A percentile compares a stretch with the other conserved stretches of the same genome.
These are phyloP conservation scores for Tuber aestivum DNA, from an alignment of 495 filamentous ascomycete genomes.

Conservation along the genomic window DNA sequence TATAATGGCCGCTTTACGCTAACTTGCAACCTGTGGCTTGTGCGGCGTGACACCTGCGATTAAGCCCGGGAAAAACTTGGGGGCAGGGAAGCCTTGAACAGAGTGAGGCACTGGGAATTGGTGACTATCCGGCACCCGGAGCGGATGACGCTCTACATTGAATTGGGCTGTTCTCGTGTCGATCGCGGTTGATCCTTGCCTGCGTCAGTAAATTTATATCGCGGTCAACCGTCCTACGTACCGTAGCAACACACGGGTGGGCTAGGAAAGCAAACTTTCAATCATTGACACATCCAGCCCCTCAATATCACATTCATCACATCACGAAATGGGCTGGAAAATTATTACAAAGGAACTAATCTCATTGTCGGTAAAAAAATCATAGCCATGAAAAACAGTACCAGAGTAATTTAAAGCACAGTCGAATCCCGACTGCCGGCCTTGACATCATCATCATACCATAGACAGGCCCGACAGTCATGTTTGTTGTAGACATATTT, in stretches of 20 bases:
- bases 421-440: neutral
- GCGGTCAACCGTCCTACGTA: neutral
- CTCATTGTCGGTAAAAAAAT: neutral
- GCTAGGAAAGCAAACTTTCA: neutral
- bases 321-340: neutral
- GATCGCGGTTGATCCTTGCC: neutral
- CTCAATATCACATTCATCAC: neutral
- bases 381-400: too few relatives aligned
- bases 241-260: neutral
- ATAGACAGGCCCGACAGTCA: neutral
- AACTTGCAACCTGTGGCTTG: too few relatives aligned
- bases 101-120: too few relatives aligned
- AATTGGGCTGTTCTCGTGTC: neutral
- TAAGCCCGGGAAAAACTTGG: too few relatives aligned
- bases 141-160: neutral
- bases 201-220: neutral
- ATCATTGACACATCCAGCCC: neutral
- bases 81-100: too few relatives aligned
- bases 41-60: too few relatives aligned
- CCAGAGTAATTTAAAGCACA: neutral
- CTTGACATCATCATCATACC: neutral
- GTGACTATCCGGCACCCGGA: too few relatives aligned
- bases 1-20: too few relatives aligned
- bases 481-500: neutral
- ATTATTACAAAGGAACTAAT: neutral